Evolutionary conservation across 2,329 filamentous ascomycete species (phyloP).

Genomic region (Leptosphaerulina australis): DNA sequence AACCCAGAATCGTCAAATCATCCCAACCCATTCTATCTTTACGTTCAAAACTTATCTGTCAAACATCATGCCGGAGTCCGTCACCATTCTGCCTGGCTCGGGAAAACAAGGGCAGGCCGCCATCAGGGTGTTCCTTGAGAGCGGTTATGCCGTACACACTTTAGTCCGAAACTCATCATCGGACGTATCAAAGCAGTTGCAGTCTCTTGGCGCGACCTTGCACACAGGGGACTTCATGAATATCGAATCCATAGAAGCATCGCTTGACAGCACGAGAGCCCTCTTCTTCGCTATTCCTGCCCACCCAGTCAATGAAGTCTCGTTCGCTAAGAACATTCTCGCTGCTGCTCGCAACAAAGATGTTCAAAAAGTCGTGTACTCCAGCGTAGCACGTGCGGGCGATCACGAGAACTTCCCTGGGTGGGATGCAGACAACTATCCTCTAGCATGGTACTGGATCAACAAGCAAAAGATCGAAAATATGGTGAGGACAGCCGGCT

Average conservation of each 20-base stretch:
- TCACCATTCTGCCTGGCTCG: neutral
- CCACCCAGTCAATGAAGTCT: neutral
- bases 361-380: conserved; percentile 2
- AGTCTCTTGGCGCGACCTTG: neutral
- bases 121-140: neutral
- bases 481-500: conserved; percentile 4
- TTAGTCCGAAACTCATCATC: conserved; percentile 3
- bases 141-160: neutral
- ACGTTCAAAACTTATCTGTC: too few relatives aligned
- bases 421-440: conserved; percentile 10
- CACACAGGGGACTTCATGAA: too few relatives aligned
- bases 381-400: conserved; percentile 8
- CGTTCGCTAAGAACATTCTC: conserved; percentile 1
- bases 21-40: too few relatives aligned
- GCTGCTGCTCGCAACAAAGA: neutral
- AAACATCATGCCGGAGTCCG: conserved; percentile 1
- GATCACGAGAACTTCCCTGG: conserved; percentile 8
- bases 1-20: too few relatives aligned
- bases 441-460: conserved; percentile 11
- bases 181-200: neutral
- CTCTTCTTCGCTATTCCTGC: conserved; percentile 11
- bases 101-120: conserved; percentile 6
- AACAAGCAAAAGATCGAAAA: conserved; percentile 9
- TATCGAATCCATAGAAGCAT: neutral
- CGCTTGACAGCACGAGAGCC: neutral